Conservation (phyloP, 2,329 filamentous ascomycete genomes). For the Metarhizium album region DNA sequence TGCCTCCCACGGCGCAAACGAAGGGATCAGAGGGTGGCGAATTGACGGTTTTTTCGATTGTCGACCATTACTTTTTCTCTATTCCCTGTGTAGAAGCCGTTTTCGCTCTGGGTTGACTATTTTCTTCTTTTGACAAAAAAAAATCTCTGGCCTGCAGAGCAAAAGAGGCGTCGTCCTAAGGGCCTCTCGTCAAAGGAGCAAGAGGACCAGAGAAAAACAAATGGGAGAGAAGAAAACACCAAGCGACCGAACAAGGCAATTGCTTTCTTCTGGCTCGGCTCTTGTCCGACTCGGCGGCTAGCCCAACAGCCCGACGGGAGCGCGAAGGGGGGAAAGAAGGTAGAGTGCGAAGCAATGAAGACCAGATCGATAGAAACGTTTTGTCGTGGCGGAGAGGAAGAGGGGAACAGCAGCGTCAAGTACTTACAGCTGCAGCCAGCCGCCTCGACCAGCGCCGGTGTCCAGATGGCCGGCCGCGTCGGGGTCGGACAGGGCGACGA, state of each 20-base stretch:
- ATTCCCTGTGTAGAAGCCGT: background rate
- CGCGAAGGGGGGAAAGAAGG: background rate
- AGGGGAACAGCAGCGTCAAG: background rate
- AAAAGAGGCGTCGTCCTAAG: background rate
- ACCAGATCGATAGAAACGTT: background rate
- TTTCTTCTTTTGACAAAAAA: background rate
- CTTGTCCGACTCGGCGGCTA: background rate
- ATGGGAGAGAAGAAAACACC: background rate
- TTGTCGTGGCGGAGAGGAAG: background rate
- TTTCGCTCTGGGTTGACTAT: too few species aligned
- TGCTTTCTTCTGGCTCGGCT: background rate
- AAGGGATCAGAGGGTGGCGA: background rate
- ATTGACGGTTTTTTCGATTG: background rate
- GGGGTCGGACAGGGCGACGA: background rate
- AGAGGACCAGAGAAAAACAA: background rate
- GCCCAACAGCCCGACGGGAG: background rate
- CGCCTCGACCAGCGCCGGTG: background rate
- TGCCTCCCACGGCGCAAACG: background rate
- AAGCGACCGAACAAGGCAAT: background rate
- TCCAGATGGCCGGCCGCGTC: background rate
- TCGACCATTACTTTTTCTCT: constrained; percentile 2
- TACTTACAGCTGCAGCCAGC: background rate
- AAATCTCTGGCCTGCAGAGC: constrained; percentile 9
- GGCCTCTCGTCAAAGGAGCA: background rate
- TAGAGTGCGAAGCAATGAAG: background rate